Evolutionary conservation across 108 stramenopile species (phyloP).

Genomic region (Mediolabrus comicus): DNA sequence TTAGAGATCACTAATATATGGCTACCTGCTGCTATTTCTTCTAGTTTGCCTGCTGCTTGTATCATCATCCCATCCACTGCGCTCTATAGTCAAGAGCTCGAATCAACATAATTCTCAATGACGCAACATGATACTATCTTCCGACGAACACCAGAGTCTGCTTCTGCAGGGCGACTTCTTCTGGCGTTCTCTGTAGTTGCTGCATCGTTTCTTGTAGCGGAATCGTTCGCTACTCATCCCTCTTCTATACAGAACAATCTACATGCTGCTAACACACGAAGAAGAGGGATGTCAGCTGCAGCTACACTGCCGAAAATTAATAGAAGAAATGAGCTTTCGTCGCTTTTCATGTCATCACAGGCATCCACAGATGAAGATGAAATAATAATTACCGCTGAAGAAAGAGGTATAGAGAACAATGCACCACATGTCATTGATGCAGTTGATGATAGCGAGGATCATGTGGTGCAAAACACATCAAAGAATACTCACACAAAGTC

Average conservation of each 20-base stretch:
- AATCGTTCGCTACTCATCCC: slow-evolving; percentile 14
- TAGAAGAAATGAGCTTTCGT: slow-evolving; percentile 1
- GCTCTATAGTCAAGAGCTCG: no score
- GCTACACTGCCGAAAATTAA: background rate
- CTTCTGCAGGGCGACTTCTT: slow-evolving; percentile 15
- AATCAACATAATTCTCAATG: background rate
- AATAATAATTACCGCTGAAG: background rate
- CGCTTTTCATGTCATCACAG: background rate
- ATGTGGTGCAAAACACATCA: background rate
- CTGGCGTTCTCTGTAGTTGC: slow-evolving; percentile 16
- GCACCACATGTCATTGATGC: slow-evolving; percentile 1
- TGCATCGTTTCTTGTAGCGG: slow-evolving; percentile 9
- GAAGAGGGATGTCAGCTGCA: background rate
- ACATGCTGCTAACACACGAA: background rate
- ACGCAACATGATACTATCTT: background rate
- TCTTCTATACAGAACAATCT: background rate
- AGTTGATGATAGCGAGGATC: background rate
- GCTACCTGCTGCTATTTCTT: no score
- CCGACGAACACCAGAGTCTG: background rate
- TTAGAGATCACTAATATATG: no score
- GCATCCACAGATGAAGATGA: background rate
- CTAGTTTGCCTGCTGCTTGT: no score
- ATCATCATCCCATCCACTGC: no score
- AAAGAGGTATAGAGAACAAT: background rate
- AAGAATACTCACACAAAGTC: background rate